phyloP scores from a whole-genome alignment of 306 rosid genomes.

The Citrullus colocynthis region DNA sequence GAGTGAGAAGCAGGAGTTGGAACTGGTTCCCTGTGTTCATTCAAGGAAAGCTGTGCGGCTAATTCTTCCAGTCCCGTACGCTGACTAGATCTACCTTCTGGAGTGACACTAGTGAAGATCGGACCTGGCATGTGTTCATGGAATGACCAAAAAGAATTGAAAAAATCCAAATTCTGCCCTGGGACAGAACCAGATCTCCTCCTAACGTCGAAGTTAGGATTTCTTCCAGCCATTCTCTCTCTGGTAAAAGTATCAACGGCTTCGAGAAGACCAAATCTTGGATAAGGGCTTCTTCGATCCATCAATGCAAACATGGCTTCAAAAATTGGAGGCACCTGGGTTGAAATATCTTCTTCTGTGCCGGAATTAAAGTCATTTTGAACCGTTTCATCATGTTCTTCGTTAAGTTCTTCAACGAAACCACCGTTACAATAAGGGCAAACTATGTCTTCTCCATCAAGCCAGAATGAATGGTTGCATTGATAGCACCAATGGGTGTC shows the following conservation, averaged over 20 bases:
- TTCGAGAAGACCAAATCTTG: conserved; percentile 28
- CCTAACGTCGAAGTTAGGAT: conserved; percentile 38
- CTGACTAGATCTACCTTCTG: conserved; percentile 35
- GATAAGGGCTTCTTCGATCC: conserved; percentile 32
- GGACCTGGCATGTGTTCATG: conserved; percentile 46
- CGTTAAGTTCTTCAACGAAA: conserved; percentile 44
- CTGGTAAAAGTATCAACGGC: conserved; percentile 31
- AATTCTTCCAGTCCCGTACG: conserved; percentile 49
- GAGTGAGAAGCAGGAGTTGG: conserved; percentile 62
- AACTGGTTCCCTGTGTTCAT: conserved; percentile 33
- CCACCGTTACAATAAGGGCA: conserved; percentile 59
- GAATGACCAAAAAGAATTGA: conserved; percentile 25
- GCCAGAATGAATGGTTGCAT: conserved; percentile 36
- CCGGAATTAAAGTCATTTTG: conserved; percentile 11
- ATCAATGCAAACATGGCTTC: conserved; percentile 35
- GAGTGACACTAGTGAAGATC: conserved; percentile 20
- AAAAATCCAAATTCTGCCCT: neutral
- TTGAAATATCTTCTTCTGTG: conserved; percentile 21
- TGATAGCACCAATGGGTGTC: conserved; percentile 61
- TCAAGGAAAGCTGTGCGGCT: conserved; percentile 44
- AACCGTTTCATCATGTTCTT: conserved; percentile 20
- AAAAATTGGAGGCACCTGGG: conserved; percentile 32
- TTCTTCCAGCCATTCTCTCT: conserved; percentile 48
- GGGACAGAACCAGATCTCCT: neutral
- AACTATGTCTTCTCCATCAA: conserved; percentile 18